Conservation (phyloP, 2,329 filamentous ascomycete species). For the Myriosclerotinia curreyana region DNA sequence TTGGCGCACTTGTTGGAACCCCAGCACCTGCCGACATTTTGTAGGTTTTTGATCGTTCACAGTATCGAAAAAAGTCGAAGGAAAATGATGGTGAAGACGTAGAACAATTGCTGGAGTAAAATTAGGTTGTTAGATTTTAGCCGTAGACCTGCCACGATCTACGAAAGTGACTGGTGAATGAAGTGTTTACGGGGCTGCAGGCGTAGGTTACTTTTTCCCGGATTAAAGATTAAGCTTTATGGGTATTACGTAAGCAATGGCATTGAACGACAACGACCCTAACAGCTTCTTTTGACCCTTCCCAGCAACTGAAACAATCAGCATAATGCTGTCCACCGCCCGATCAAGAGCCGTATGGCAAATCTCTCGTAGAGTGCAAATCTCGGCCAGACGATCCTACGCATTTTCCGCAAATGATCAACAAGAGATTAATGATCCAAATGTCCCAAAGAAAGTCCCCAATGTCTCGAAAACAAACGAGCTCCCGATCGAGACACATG, state of each 20-base stretch:
- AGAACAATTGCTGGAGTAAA: background rate
- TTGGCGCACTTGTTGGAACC: conserved; percentile 46
- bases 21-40: conserved; percentile 33
- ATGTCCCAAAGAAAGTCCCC: conserved; percentile 45
- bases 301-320: conserved; percentile 33
- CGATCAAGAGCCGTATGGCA: conserved; percentile 43
- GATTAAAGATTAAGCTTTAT: conserved; percentile 16
- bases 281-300: conserved; percentile 5
- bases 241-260: conserved; percentile 18
- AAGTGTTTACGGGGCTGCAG: conserved; percentile 8
- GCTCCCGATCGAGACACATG: conserved; percentile 48
- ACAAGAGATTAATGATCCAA: conserved; percentile 42
- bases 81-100: background rate
- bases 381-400: conserved; percentile 33
- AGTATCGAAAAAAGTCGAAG: background rate
- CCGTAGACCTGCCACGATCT: background rate
- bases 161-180: conserved; percentile 6
- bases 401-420: conserved; percentile 51
- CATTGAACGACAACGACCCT: conserved; percentile 16
- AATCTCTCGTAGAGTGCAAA: conserved; percentile 40
- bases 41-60: conserved; percentile 15
- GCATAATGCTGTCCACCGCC: conserved; percentile 46
- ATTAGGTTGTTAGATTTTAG: background rate
- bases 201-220: conserved; percentile 18
- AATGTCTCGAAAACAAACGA: conserved; percentile 63